Percentiles rank a stretch among this genome's conserved stretches.
phyloP scores from a whole-genome alignment of 305 asterid species.

The Salvia sclarea region DNA sequence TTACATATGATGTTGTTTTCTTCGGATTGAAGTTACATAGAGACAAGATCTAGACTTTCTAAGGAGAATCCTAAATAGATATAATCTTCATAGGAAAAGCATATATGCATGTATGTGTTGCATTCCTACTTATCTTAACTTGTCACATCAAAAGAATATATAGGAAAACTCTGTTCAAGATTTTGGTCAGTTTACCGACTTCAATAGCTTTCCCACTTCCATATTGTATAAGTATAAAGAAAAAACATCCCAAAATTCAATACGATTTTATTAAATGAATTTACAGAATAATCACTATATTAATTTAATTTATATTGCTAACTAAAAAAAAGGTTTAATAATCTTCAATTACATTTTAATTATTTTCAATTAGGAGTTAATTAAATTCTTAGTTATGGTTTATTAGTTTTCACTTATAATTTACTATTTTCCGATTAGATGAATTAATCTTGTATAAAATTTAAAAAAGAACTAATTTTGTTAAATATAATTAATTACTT shows the following conservation, averaged over 20 bases:
- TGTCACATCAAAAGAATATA: constrained; percentile 1
- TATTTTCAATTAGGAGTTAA: no score
- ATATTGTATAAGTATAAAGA: background rate
- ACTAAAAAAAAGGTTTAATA: no score
- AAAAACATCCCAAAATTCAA: background rate
- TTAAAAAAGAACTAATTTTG: no score
- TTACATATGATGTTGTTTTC: constrained; percentile 33
- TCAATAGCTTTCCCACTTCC: constrained; percentile 3
- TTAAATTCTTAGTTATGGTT: no score
- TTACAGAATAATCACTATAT: no score
- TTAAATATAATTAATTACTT: no score
- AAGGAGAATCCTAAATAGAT: constrained; percentile 14
- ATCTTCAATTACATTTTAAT: no score
- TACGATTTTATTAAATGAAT: no score
- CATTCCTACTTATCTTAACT: background rate
- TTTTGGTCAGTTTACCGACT: background rate
- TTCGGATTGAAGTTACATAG: constrained; percentile 42
- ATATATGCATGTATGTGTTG: background rate
- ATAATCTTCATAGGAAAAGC: background rate
- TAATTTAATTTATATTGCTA: no score
- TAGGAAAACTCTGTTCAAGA: background rate
- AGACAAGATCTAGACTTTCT: constrained; percentile 3
- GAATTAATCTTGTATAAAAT: no score
- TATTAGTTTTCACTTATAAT: no score
- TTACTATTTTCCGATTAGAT: no score